These are phyloP conservation scores for Tulasnella sp. DNA, from an alignment of 768 basidiomycete genomes.

Conservation along the genomic window DNA sequence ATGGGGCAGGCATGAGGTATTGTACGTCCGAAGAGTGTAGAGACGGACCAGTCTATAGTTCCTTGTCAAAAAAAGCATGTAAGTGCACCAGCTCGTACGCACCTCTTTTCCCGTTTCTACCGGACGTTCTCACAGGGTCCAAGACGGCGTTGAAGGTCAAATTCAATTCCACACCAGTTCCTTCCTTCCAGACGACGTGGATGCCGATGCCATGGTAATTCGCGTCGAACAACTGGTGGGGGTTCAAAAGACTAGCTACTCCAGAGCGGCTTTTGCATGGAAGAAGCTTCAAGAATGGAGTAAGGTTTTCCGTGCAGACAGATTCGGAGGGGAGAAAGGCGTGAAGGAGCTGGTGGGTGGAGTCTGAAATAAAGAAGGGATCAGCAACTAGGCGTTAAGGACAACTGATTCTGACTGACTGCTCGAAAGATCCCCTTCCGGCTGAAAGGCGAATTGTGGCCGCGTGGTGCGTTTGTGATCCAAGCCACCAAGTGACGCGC, in stretches of 20 bases:
- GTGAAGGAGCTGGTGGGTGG: constrained; percentile 41
- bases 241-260: constrained; percentile 69
- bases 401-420: not conserved
- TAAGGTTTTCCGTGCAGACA: constrained; percentile 96
- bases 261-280: constrained; percentile 89
- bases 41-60: constrained; percentile 59
- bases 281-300: constrained; percentile 87
- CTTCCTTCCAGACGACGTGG: constrained; percentile 54
- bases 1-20: constrained; percentile 61
- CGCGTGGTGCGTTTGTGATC: constrained; percentile 67
- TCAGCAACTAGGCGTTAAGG: not conserved
- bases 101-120: constrained; percentile 41
- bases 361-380: constrained; percentile 11
- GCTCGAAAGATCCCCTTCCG: constrained; percentile 44
- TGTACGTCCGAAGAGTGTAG: constrained; percentile 51
- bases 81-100: constrained; percentile 14
- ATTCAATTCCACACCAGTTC: constrained; percentile 26
- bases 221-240: constrained; percentile 76
- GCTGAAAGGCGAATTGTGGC: constrained; percentile 47
- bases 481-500: constrained; percentile 74
- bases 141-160: constrained; percentile 38
- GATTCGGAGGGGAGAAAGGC: constrained; percentile 70
- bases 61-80: no score
- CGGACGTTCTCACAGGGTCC: constrained; percentile 45
- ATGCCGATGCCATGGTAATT: constrained; percentile 86